Base-by-base conservation (phyloP, 345 rosid species). In the Lepidium didymum region DNA sequence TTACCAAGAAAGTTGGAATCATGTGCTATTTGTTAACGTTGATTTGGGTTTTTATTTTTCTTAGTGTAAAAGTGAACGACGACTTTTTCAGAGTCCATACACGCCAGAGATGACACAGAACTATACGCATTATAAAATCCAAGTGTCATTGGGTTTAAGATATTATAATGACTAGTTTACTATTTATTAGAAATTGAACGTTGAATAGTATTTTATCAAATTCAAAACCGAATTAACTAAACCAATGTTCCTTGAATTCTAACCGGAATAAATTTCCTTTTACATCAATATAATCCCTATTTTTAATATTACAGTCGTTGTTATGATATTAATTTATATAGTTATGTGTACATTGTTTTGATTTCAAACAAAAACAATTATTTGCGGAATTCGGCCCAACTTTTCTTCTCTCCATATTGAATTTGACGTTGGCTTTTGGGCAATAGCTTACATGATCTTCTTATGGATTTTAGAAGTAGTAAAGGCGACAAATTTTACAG, bases 1-100 rank as follows among this genome's bases (percentile, higher is more conserved):
- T 72, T 45, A 18, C 76, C 69, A 63, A 63, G 40, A 72, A 72
- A 72, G 64, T 63, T 72, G 76, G 64, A 72, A 63, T 62, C 76
- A 62, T 70, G 62, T 70, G 62, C 56, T 34, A 43, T 67, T 18
- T 43, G 27, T 53, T 13, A 12, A 54, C 62, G 54, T 67, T 10
- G 34, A 18, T 34, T 33, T 43, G 25, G 10, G 46, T 21, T 45
- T 47, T 25, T 45, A 5, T 33, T 57, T 57, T 46, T 72, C 65
- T 64, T 64, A 25, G 6, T 37, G 31, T 8, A 64, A 64, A 72
- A 64, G 53, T 18, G 7, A 29, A 56, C 59, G 44, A 55, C 52
- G 64, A 63, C 64, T 36, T 64, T 55, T 21, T 40, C 27, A 47
- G 56, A 56, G 64, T 19, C 21, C 41, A 71, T 42, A 70, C 45